phyloP scores from a whole-genome alignment of 2,329 filamentous ascomycete species.

The Scytalidium sp. region DNA sequence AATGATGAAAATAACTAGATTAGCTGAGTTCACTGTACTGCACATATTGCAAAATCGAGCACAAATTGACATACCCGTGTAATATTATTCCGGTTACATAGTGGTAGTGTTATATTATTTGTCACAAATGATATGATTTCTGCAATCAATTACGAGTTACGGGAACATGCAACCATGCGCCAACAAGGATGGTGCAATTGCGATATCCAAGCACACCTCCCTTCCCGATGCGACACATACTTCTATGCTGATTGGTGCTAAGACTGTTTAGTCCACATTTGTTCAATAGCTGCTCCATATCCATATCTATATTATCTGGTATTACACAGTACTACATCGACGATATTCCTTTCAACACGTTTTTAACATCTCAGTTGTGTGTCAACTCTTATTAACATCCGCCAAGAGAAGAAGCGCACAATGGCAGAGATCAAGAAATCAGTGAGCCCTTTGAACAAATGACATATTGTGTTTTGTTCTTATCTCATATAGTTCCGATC shows the following conservation, averaged over 20 bases:
- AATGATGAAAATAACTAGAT: no score
- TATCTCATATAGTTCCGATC: conserved; percentile 48
- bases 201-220: background rate
- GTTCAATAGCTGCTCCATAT: conserved; percentile 65
- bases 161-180: no score
- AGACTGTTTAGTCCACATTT: conserved; percentile 40
- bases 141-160: background rate
- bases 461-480: conserved; percentile 64
- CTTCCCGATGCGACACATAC: background rate
- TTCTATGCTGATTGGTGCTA: background rate
- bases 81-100: no score
- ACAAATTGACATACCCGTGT: no score
- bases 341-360: background rate
- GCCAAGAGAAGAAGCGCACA: background rate
- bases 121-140: background rate
- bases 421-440: conserved; percentile 49
- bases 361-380: background rate
- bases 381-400: background rate
- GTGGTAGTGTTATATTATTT: no score
- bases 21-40: no score
- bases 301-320: conserved; percentile 26
- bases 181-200: background rate
- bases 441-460: conserved; percentile 66
- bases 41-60: no score
- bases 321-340: background rate